Evolutionary conservation across 768 basidiomycete genomes (phyloP).

Genomic region (Guyanaporus albipodus): DNA sequence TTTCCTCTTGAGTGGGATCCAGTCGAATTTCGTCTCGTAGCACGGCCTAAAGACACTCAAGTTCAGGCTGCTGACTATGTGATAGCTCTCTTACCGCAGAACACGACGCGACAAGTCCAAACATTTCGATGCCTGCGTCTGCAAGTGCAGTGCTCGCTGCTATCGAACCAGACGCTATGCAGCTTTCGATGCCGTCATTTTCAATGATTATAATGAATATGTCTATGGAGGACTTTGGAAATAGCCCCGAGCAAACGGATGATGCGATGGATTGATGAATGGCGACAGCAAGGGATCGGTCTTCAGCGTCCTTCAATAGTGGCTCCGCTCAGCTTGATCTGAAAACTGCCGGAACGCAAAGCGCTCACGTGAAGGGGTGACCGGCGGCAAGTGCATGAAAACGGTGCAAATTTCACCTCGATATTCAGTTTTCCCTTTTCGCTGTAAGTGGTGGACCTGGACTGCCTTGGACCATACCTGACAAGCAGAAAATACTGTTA

Average conservation of each 20-base stretch:
- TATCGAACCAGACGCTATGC: slow-evolving; percentile 79
- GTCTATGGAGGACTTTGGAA: slow-evolving; percentile 95
- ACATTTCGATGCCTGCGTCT: slow-evolving; percentile 89
- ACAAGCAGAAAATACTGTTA: slow-evolving; percentile 1
- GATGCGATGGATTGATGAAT: slow-evolving; percentile 85
- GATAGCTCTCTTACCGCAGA: slow-evolving; percentile 54
- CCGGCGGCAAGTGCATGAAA: slow-evolving; percentile 73
- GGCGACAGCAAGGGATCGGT: slow-evolving; percentile 75
- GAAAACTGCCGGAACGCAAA: neutral
- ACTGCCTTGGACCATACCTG: slow-evolving; percentile 84
- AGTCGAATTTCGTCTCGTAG: slow-evolving; percentile 61
- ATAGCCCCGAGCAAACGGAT: slow-evolving; percentile 77
- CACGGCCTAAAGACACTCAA: slow-evolving; percentile 43
- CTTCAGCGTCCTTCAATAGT: slow-evolving; percentile 83
- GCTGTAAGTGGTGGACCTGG: slow-evolving; percentile 74
- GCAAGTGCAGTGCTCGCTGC: slow-evolving; percentile 90
- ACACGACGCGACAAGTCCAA: slow-evolving; percentile 83
- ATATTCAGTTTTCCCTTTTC: slow-evolving; percentile 89
- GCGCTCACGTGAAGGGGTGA: slow-evolving; percentile 79
- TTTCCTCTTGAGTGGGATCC: slow-evolving; percentile 78
- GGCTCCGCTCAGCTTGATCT: slow-evolving; percentile 4
- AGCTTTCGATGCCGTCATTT: slow-evolving; percentile 86
- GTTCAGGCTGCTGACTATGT: neutral
- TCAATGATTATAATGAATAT: slow-evolving; percentile 88
- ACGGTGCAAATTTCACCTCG: slow-evolving; percentile 96